phyloP scores from a whole-genome alignment of 2,329 filamentous ascomycete species.

The Chaetoscypha palmicola region DNA sequence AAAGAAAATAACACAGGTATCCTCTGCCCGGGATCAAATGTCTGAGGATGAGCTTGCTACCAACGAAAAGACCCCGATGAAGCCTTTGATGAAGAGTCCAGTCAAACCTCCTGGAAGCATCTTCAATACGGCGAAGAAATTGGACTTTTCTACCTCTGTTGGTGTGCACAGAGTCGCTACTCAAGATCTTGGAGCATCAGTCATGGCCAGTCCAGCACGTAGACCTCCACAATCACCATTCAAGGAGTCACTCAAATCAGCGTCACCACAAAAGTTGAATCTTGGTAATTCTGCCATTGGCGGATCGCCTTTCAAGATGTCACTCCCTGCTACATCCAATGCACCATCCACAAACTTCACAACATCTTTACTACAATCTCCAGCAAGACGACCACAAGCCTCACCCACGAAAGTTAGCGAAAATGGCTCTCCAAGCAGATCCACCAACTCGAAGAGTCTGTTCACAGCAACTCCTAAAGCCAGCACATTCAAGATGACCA shows the following conservation, averaged over 20 bases:
- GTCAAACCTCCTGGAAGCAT: conserved; percentile 40
- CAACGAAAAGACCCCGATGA: conserved; percentile 43
- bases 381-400: conserved; percentile 28
- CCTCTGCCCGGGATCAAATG: conserved; percentile 36
- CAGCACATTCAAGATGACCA: conserved; percentile 28
- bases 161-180: conserved; percentile 27
- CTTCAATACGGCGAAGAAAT: conserved; percentile 31
- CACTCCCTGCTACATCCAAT: conserved; percentile 20
- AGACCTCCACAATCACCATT: conserved; percentile 44
- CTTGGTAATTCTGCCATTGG: conserved; percentile 24
- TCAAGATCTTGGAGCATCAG: conserved; percentile 33
- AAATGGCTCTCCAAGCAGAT: conserved; percentile 26
- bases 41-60: conserved; percentile 56
- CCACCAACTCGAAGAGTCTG: conserved; percentile 8
- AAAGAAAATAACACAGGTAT: conserved; percentile 57
- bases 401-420: conserved; percentile 29
- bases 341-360: conserved; percentile 21
- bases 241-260: conserved; percentile 50
- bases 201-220: conserved; percentile 50
- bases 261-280: conserved; percentile 44
- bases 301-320: conserved; percentile 26
- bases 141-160: conserved; percentile 31
- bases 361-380: conserved; percentile 30
- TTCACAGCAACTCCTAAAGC: conserved; percentile 25
- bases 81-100: conserved; percentile 48